These are phyloP conservation scores for Diospyros kaki DNA, from an alignment of 148 eudicot species.

Conservation along the genomic window DNA sequence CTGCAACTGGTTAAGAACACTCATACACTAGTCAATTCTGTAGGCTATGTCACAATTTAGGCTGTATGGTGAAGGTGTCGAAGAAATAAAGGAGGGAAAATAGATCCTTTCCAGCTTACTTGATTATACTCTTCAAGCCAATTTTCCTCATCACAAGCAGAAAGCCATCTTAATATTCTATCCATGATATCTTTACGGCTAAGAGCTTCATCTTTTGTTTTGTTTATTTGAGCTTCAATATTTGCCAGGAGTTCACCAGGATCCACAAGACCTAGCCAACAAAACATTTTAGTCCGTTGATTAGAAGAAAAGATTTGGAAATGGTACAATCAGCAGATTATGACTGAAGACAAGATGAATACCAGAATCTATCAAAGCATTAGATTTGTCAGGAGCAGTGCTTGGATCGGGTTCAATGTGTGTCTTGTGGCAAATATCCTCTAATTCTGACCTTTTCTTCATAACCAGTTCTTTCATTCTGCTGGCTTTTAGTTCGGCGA, in stretches of 20 bases:
- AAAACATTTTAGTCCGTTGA: background rate
- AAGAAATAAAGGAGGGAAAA: background rate
- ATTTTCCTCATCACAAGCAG: slow-evolving; percentile 71
- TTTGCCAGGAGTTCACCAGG: slow-evolving; percentile 61
- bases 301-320: background rate
- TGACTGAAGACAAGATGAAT: slow-evolving; percentile 3
- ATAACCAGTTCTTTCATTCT: slow-evolving; percentile 67
- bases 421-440: slow-evolving; percentile 43
- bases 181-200: slow-evolving; percentile 67
- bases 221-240: slow-evolving; percentile 54
- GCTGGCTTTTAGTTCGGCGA: slow-evolving; percentile 53
- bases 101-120: slow-evolving; percentile 25
- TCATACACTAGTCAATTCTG: background rate
- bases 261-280: slow-evolving; percentile 57
- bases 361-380: slow-evolving; percentile 72
- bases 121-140: slow-evolving; percentile 70
- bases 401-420: slow-evolving; percentile 65
- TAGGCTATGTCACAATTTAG: background rate
- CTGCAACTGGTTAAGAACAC: background rate
- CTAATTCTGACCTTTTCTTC: slow-evolving; percentile 60
- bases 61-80: background rate
- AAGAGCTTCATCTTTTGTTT: slow-evolving; percentile 57
- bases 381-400: slow-evolving; percentile 62
- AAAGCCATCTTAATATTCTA: slow-evolving; percentile 59
- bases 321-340: background rate